phyloP scores from a whole-genome alignment of 495 filamentous ascomycete genomes.

The Hypoxylon trugodes region DNA sequence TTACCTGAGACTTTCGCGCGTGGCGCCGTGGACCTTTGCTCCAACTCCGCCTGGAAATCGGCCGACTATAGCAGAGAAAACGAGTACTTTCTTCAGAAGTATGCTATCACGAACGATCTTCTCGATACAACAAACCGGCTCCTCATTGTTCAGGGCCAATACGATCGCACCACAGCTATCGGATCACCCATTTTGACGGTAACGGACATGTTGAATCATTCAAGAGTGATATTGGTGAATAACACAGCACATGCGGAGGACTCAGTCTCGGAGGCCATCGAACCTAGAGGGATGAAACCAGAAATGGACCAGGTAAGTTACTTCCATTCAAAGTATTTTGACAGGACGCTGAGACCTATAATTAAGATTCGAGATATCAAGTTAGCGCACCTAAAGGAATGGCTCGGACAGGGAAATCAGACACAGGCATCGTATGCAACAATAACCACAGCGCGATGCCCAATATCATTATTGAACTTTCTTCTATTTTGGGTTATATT shows the following conservation, averaged over 20 bases:
- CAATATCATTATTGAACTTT: neutral
- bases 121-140: conserved; percentile 20
- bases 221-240: conserved; percentile 22
- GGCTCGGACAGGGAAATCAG: conserved; percentile 29
- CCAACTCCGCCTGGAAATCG: conserved; percentile 13
- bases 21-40: conserved; percentile 22
- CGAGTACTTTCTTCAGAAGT: conserved; percentile 36
- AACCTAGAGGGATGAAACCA: conserved; percentile 22
- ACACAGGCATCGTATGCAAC: neutral
- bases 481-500: neutral
- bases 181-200: conserved; percentile 26
- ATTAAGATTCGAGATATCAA: conserved; percentile 29
- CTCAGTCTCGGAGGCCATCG: conserved; percentile 28
- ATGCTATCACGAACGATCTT: conserved; percentile 21
- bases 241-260: conserved; percentile 31
- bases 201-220: conserved; percentile 22
- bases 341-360: neutral
- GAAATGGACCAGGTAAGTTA: conserved; percentile 27
- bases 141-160: conserved; percentile 25
- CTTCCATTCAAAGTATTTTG: neutral
- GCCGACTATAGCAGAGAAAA: conserved; percentile 25
- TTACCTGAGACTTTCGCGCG: conserved; percentile 28
- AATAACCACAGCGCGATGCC: neutral
- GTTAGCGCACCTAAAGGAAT: conserved; percentile 30
- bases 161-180: conserved; percentile 31